A percentile compares a stretch with the other conserved stretches of the same genome.
Conservation (phyloP, 345 rosid species). For the Mangifera indica region DNA sequence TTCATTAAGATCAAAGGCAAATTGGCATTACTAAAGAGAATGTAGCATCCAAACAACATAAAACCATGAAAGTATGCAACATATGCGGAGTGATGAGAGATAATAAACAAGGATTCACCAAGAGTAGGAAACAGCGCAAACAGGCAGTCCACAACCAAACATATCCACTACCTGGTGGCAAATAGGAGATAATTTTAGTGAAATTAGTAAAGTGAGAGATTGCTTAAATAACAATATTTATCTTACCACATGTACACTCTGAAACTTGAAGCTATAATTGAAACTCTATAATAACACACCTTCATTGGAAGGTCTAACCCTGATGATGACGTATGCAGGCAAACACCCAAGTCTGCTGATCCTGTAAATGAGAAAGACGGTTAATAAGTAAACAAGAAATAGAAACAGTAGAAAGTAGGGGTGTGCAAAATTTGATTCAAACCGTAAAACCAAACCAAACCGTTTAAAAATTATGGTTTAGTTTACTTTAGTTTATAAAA, state of each 20-base stretch:
- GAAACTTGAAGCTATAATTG: background rate
- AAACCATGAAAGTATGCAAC: background rate
- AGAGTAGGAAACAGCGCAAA: conserved; percentile 92
- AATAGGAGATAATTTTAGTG: conserved; percentile 9
- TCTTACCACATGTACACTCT: background rate
- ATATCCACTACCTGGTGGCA: conserved; percentile 86
- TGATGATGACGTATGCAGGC: conserved; percentile 96
- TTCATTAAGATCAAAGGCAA: conserved; percentile 29
- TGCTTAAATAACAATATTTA: background rate
- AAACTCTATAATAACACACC: conserved; percentile 31
- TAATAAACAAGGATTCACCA: conserved; percentile 46
- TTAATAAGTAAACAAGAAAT: background rate
- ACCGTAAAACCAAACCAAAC: too few species aligned
- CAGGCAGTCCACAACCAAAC: conserved; percentile 98
- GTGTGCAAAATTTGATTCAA: too few species aligned
- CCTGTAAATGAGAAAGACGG: conserved; percentile 14
- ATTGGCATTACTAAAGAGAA: background rate
- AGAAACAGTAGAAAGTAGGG: too few species aligned
- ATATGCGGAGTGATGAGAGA: background rate
- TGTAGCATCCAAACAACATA: background rate
- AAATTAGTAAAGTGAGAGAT: background rate
- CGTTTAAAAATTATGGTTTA: too few species aligned
- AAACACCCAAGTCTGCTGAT: conserved; percentile 83
- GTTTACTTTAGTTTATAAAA: too few species aligned
- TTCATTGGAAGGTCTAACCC: conserved; percentile 99